These are phyloP conservation scores for Cavenderia fasciculata DNA, from an alignment of 78 protist species.

Conservation along the genomic window DNA sequence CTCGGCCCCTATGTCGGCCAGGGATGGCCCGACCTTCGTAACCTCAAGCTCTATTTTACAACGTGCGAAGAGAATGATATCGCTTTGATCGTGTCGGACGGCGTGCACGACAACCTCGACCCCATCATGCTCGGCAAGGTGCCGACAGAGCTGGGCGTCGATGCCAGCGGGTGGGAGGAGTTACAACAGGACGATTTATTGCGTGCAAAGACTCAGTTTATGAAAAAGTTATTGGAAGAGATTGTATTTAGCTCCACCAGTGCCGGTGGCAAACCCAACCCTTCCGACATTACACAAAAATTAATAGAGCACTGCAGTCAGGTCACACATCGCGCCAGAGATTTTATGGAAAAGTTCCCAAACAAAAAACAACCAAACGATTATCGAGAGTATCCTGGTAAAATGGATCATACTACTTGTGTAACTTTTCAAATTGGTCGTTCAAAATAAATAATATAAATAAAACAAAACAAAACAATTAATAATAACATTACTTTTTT, in stretches of 20 bases:
- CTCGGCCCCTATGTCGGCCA: slow-evolving; percentile 86
- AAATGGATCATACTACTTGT: slow-evolving; percentile 85
- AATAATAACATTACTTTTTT: too few species aligned
- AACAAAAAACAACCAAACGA: slow-evolving; percentile 74
- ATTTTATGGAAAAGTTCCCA: slow-evolving; percentile 70
- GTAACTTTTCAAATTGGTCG: slow-evolving; percentile 56
- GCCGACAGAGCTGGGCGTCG: slow-evolving; percentile 22
- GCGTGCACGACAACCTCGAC: slow-evolving; percentile 84
- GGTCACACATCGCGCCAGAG: slow-evolving; percentile 42
- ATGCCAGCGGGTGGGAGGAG: slow-evolving; percentile 55
- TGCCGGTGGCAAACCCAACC: not conserved
- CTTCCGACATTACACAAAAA: slow-evolving; percentile 53
- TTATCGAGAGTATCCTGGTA: slow-evolving; percentile 79
- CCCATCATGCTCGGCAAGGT: slow-evolving; percentile 74
- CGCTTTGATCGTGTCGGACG: slow-evolving; percentile 69
- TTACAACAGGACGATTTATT: slow-evolving; percentile 48
- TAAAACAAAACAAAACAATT: not conserved
- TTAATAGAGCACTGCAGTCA: slow-evolving; percentile 57
- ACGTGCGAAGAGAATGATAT: slow-evolving; percentile 76
- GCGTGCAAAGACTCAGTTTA: slow-evolving; percentile 27
- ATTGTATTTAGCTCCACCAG: slow-evolving; percentile 23
- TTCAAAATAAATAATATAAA: not conserved
- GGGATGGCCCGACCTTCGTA: slow-evolving; percentile 83
- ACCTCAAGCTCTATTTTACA: slow-evolving; percentile 72
- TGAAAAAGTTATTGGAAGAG: slow-evolving; percentile 56